A percentile compares a stretch with the other conserved stretches of the same genome.
Evolutionary conservation across 1,284 basidiomycete species (phyloP).

Genomic region (Ganoderma sinense): DNA sequence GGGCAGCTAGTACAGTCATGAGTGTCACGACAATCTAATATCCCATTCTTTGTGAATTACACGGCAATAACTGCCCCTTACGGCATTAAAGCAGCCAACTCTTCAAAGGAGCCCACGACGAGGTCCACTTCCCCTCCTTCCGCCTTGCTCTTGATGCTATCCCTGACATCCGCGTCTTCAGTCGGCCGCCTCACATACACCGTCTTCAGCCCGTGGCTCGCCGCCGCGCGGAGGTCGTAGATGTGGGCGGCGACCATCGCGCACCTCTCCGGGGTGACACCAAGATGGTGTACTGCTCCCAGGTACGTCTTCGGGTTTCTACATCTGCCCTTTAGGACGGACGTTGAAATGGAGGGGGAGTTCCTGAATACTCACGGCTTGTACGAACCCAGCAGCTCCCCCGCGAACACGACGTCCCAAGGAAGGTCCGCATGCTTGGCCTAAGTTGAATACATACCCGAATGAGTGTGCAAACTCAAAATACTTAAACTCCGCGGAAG

Average conservation of each 20-base stretch:
- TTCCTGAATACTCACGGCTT: slow-evolving; percentile 57
- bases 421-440: slow-evolving; percentile 65
- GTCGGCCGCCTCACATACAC: slow-evolving; percentile 59
- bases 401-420: slow-evolving; percentile 69
- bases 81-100: slow-evolving; percentile 29
- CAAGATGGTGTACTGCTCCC: slow-evolving; percentile 57
- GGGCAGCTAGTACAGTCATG: too few species aligned
- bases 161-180: slow-evolving; percentile 47
- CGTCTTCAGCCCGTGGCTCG: slow-evolving; percentile 59
- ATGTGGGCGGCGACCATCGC: slow-evolving; percentile 74
- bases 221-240: slow-evolving; percentile 62
- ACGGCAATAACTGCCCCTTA: background rate
- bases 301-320: slow-evolving; percentile 63
- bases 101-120: slow-evolving; percentile 38
- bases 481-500: background rate
- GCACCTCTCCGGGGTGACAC: slow-evolving; percentile 54
- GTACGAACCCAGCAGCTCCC: slow-evolving; percentile 64
- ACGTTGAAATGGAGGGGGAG: background rate
- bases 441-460: slow-evolving; percentile 38
- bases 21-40: background rate
- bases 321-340: background rate
- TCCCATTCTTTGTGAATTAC: too few species aligned
- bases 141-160: slow-evolving; percentile 32
- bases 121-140: slow-evolving; percentile 42
- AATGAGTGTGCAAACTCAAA: background rate